Evolutionary conservation across 2,329 filamentous ascomycete genomes (phyloP), one percentile per base, ranked within the genome.

Genomic region (Neobulgaria alba): DNA sequence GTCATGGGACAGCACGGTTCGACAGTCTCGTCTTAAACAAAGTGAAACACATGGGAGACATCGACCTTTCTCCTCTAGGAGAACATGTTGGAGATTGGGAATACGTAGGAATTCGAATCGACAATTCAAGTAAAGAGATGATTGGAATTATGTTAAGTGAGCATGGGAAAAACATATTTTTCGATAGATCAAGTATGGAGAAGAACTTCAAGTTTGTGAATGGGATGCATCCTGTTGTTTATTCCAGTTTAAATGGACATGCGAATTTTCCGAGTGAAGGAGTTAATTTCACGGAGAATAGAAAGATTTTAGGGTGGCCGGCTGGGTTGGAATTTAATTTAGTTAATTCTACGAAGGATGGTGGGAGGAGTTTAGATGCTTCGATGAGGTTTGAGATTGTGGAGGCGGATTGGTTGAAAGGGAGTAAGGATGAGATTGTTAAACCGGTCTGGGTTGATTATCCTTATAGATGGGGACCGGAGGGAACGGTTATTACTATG

Each of bases 81-180:
- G 50, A 53, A 14, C 50, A 53, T 36, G 39, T 40, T 16, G 50
- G 34, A 1, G 50, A 53, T 19, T 53, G 50, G 50, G 49, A 53
- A 38, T 53, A 50, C 29, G 33, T 36, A 19, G 48, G 40, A 18
- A 39, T 50, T 12, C 34, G 50, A 3, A 45, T 53, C 14, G 49
- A 53, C 32, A 53, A 53, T 32, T 16, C 36, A 12, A 48, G 36
- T 3, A 45, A 50, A 10, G 48, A 50, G 15, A 46, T 53, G 33
- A 46, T 48, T 18, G 48, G 43, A 3, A 36, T 53, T 4, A 50
- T 49, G 8, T 33, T 53, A 3, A 43, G 38, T 10, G 43, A 35
- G 3, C 50, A 53, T 32, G 50, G 50, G 1, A 48, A 47, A 31
- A 51, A 49, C 17, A 44, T 41, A 5, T 38, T 51, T 3, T 48